Percentiles rank a stretch among this genome's conserved stretches.
Conservation (phyloP, 345 rosid genomes). For the Acer campestre region DNA sequence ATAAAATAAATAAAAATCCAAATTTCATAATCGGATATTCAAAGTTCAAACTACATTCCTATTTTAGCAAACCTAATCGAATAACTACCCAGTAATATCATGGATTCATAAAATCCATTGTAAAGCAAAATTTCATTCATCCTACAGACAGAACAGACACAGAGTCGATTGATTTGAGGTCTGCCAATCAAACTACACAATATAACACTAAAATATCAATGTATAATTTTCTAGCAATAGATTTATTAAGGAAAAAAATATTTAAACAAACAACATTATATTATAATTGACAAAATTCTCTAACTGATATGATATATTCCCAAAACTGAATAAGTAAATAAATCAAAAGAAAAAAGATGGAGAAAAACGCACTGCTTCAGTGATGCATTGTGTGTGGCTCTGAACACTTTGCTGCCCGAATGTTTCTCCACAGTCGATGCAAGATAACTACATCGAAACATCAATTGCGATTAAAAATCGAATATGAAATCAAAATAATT, state of each 20-base stretch:
- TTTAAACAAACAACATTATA: too few relatives aligned
- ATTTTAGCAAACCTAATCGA: neutral
- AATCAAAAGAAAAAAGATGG: neutral
- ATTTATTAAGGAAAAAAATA: neutral
- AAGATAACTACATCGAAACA: conserved; percentile 56
- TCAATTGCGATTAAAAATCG: neutral
- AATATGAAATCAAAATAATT: neutral
- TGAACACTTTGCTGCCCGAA: conserved; percentile 83
- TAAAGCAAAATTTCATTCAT: neutral
- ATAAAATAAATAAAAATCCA: too few relatives aligned
- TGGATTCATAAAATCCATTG: neutral
- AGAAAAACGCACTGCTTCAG: conserved; percentile 67
- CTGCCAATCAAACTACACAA: too few relatives aligned
- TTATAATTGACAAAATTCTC: too few relatives aligned
- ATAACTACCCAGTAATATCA: neutral
- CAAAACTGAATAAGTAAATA: neutral
- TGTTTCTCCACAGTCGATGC: conserved; percentile 86
- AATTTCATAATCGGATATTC: neutral
- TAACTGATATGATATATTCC: too few relatives aligned
- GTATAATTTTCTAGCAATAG: neutral
- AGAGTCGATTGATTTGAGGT: too few relatives aligned
- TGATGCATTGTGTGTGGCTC: conserved; percentile 82
- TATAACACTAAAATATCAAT: neutral
- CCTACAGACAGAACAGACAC: neutral
- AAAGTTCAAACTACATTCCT: neutral